These are phyloP conservation scores for Populus davidiana DNA, from an alignment of 345 rosid species.

Conservation along the genomic window DNA sequence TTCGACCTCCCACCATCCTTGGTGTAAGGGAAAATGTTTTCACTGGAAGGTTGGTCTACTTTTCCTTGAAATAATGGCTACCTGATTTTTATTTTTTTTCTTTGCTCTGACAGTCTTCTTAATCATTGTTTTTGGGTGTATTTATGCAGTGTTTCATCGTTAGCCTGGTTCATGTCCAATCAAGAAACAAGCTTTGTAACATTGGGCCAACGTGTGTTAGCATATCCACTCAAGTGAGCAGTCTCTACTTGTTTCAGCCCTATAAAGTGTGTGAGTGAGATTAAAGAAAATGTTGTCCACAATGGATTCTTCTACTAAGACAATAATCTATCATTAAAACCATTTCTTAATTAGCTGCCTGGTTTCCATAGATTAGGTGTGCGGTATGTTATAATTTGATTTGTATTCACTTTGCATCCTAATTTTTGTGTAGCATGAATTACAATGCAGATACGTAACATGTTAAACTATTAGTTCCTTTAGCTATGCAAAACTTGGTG, in stretches of 20 bases:
- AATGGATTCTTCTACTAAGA: too few relatives aligned
- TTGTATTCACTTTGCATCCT: too few relatives aligned
- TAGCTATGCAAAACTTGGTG: too few relatives aligned
- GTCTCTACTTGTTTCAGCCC: neutral
- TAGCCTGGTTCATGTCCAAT: constrained; percentile 99
- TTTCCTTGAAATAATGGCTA: constrained; percentile 4
- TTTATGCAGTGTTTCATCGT: constrained; percentile 87
- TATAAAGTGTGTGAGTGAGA: neutral
- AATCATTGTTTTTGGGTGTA: constrained; percentile 19
- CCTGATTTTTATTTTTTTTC: neutral
- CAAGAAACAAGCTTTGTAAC: constrained; percentile 99
- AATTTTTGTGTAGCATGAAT: too few relatives aligned
- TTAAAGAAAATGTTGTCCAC: too few relatives aligned
- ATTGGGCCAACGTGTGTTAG: constrained; percentile 91
- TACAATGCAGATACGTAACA: too few relatives aligned
- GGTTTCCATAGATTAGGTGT: too few relatives aligned
- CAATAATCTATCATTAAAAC: too few relatives aligned
- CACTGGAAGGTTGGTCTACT: constrained; percentile 75
- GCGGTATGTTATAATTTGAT: too few relatives aligned
- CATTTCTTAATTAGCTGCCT: too few relatives aligned
- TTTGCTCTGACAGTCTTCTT: constrained; percentile 19
- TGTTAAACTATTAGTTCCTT: too few relatives aligned
- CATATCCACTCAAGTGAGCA: constrained; percentile 89
- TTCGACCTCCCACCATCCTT: constrained; percentile 91
- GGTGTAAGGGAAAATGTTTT: constrained; percentile 95